Percentiles rank a stretch among this genome's conserved stretches.
phyloP scores from a whole-genome alignment of 371 early-diverging fungal genomes.

The Haplosporangium sp. region DNA sequence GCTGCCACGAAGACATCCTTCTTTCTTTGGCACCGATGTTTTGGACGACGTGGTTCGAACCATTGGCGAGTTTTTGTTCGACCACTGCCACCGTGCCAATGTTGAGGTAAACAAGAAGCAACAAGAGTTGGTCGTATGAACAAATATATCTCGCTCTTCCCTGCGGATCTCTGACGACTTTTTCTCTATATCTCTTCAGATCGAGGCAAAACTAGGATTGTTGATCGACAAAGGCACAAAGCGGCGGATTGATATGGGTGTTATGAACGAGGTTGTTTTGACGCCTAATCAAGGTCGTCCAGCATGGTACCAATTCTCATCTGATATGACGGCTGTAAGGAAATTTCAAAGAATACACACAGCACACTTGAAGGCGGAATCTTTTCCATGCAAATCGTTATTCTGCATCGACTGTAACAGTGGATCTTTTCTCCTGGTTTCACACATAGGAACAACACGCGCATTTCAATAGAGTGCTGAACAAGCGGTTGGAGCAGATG shows the following conservation, averaged over 20 bases:
- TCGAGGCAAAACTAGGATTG: conserved; percentile 86
- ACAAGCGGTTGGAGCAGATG: conserved; percentile 65
- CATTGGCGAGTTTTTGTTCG: conserved; percentile 70
- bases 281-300: conserved; percentile 22
- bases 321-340: conserved; percentile 71
- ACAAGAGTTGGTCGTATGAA: neutral
- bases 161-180: neutral
- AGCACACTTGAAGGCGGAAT: neutral
- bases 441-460: conserved; percentile 65
- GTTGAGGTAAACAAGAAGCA: conserved; percentile 63
- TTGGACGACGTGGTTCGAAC: conserved; percentile 72
- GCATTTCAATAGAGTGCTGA: conserved; percentile 72
- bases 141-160: neutral
- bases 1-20: conserved; percentile 9
- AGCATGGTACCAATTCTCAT: conserved; percentile 65
- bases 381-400: neutral
- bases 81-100: conserved; percentile 63
- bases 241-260: conserved; percentile 69
- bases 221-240: conserved; percentile 72
- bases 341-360: neutral
- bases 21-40: conserved; percentile 61
- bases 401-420: too few species aligned
- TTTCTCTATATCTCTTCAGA: conserved; percentile 55
- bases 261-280: conserved; percentile 65
- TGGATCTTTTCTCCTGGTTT: neutral